phyloP scores from a whole-genome alignment of 2,329 filamentous ascomycete species.

The Pyrenophora teres region DNA sequence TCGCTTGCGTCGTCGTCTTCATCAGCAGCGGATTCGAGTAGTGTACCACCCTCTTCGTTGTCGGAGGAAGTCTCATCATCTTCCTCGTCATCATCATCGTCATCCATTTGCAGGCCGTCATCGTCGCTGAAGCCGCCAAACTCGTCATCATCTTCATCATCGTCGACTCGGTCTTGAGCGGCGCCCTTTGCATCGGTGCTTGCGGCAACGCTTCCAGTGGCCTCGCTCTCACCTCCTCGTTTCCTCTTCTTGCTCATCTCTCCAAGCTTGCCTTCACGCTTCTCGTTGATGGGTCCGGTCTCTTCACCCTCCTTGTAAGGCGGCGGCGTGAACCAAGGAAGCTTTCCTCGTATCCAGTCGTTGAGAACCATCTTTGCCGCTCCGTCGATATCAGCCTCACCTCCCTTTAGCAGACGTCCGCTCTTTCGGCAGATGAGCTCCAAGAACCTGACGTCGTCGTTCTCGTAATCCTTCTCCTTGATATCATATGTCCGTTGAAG shows the following conservation, averaged over 20 bases:
- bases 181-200: conserved; percentile 19
- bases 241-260: conserved; percentile 84
- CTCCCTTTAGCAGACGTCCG: conserved; percentile 83
- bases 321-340: conserved; percentile 92
- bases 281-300: conserved; percentile 52
- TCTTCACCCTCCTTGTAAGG: conserved; percentile 56
- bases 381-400: conserved; percentile 93
- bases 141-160: conserved; percentile 30
- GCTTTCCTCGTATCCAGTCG: conserved; percentile 91
- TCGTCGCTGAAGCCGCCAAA: conserved; percentile 44
- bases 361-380: conserved; percentile 97
- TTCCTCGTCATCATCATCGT: conserved; percentile 25
- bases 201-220: conserved; percentile 27
- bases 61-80: conserved; percentile 23
- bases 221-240: conserved; percentile 49
- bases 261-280: conserved; percentile 76
- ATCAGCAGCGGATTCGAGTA: conserved; percentile 14
- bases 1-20: conserved; percentile 25
- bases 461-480: conserved; percentile 73
- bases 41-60: conserved; percentile 23
- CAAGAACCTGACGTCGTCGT: conserved; percentile 78
- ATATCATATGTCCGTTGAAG: conserved; percentile 93
- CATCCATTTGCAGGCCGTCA: conserved; percentile 23
- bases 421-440: conserved; percentile 86
- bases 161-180: conserved; percentile 20